phyloP scores from a whole-genome alignment of 2,329 filamentous ascomycete species.

The Pestalotiopsis sp. region DNA sequence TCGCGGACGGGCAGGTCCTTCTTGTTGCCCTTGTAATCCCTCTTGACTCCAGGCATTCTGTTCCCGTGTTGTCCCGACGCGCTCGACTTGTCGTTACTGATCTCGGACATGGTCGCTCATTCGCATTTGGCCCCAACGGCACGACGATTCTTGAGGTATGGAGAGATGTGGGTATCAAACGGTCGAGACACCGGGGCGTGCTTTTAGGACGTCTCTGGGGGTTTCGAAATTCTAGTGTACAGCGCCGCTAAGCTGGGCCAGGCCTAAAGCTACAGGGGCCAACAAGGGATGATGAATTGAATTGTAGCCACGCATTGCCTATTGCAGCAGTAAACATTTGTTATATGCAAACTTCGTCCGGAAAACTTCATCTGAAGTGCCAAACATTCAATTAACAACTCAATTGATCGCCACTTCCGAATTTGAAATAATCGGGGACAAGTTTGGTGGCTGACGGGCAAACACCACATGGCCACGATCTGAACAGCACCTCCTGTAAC shows the following conservation, averaged over 20 bases:
- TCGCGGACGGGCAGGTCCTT: conserved; percentile 38
- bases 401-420: neutral
- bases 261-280: neutral
- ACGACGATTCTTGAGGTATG: conserved; percentile 8
- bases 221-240: neutral
- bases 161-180: neutral
- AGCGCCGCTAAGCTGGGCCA: neutral
- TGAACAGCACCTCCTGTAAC: neutral
- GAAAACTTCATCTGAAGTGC: neutral
- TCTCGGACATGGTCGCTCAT: conserved; percentile 1
- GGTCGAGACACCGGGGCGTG: neutral
- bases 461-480: neutral
- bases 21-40: conserved; percentile 55
- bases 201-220: neutral
- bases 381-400: neutral
- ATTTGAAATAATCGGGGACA: neutral
- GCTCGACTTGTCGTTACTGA: neutral
- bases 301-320: neutral
- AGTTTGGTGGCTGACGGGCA: neutral
- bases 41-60: conserved; percentile 50
- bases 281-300: neutral
- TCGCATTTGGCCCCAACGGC: neutral
- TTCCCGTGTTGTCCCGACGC: conserved; percentile 20
- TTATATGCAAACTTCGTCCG: neutral
- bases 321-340: neutral